These are phyloP conservation scores for Ilyonectria sp. DNA, from an alignment of 2,329 filamentous ascomycete species.

Conservation along the genomic window DNA sequence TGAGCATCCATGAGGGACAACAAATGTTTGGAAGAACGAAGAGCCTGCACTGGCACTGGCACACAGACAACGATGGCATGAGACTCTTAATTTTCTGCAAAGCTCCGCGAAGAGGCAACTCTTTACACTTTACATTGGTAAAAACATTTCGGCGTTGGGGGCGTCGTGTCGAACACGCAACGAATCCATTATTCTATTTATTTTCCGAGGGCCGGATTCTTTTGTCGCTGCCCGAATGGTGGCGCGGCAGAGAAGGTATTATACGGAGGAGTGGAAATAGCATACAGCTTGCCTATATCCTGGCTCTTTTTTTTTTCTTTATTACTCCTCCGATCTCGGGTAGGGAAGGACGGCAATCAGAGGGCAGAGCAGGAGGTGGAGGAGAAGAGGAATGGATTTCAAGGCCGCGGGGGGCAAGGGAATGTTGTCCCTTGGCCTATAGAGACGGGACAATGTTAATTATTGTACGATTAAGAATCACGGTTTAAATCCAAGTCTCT, in stretches of 20 bases:
- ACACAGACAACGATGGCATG: constrained; percentile 49
- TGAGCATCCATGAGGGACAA: constrained; percentile 47
- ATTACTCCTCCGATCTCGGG: constrained; percentile 24
- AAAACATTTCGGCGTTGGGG: constrained; percentile 47
- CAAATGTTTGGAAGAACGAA: constrained; percentile 38
- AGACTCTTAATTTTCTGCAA: constrained; percentile 55
- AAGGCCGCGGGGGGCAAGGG: constrained; percentile 3
- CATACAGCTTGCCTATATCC: constrained; percentile 39
- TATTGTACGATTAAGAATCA: constrained; percentile 47
- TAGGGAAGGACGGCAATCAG: constrained; percentile 14
- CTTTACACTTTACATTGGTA: constrained; percentile 42
- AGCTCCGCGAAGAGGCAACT: constrained; percentile 39
- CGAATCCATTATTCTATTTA: constrained; percentile 41
- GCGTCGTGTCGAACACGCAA: constrained; percentile 47
- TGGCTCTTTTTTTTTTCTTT: constrained; percentile 36
- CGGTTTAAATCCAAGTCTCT: constrained; percentile 35
- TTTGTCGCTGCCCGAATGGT: constrained; percentile 12
- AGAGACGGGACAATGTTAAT: constrained; percentile 45
- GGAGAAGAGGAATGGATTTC: constrained; percentile 15
- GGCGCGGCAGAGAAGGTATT: constrained; percentile 7
- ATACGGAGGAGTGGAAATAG: constrained; percentile 31
- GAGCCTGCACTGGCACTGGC: constrained; percentile 44
- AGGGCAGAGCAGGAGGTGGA: constrained; percentile 20
- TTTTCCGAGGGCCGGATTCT: constrained; percentile 27
- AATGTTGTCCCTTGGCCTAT: constrained; percentile 25